phyloP scores from a whole-genome alignment of 257 asterid species.

The Lycium barbarum region DNA sequence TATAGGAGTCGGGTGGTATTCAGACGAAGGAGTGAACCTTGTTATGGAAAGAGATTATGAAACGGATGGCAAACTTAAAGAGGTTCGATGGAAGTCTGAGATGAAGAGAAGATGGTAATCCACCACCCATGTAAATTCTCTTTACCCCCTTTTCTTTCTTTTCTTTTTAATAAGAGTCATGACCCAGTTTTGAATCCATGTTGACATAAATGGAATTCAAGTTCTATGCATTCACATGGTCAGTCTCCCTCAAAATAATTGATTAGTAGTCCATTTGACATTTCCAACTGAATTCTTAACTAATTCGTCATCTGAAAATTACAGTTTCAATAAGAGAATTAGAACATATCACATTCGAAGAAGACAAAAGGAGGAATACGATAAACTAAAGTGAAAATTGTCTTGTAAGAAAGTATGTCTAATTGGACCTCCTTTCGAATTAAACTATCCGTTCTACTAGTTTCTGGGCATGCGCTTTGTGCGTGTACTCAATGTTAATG shows the following conservation, averaged over 20 bases:
- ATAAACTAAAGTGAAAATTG: background rate
- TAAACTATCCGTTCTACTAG: background rate
- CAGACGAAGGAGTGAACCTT: slow-evolving; percentile 87
- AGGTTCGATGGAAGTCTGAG: slow-evolving; percentile 88
- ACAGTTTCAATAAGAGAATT: background rate
- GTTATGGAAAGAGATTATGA: slow-evolving; percentile 99
- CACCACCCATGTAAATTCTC: slow-evolving; percentile 73
- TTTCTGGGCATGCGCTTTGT: no score
- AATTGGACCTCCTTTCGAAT: background rate
- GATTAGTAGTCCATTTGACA: background rate
- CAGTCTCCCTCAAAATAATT: background rate
- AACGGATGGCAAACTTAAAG: slow-evolving; percentile 89
- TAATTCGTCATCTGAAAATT: background rate
- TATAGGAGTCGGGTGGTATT: slow-evolving; percentile 98
- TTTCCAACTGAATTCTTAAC: background rate
- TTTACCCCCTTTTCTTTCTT: slow-evolving; percentile 13
- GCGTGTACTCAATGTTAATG: no score
- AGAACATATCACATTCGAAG: background rate
- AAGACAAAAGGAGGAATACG: background rate
- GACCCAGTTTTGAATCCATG: slow-evolving; percentile 19
- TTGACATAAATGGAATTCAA: slow-evolving; percentile 12
- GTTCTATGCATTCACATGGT: background rate
- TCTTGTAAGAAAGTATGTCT: background rate
- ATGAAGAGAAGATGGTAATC: slow-evolving; percentile 97
- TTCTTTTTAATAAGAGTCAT: background rate